Percentiles rank a stretch among this genome's conserved stretches.
These are phyloP conservation scores for Cytospora paraplurivora DNA, from an alignment of 2,329 filamentous ascomycete species.

Conservation along the genomic window DNA sequence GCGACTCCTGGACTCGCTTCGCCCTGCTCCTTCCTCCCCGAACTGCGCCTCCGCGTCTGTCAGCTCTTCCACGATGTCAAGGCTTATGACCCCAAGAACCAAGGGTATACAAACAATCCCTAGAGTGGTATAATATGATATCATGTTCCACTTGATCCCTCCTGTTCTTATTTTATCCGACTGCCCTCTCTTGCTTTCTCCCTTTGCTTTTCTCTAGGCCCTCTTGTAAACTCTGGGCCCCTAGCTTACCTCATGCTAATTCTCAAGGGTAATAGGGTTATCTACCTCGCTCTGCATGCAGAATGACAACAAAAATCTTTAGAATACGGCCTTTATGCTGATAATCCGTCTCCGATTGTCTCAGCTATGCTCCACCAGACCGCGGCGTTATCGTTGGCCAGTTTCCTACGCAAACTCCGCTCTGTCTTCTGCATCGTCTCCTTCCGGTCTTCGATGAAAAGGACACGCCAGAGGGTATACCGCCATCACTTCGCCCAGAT, in stretches of 20 bases:
- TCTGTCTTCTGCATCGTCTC: constrained; percentile 18
- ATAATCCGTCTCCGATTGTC: neutral
- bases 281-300: neutral
- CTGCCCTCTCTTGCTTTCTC: too few species aligned
- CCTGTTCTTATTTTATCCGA: too few species aligned
- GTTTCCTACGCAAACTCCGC: constrained; percentile 18
- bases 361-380: constrained; percentile 17
- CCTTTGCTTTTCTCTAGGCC: too few species aligned
- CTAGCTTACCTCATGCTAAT: neutral
- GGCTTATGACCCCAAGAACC: constrained; percentile 27
- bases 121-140: too few species aligned
- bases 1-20: neutral
- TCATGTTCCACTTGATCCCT: too few species aligned
- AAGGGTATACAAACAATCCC: constrained; percentile 18
- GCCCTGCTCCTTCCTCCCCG: neutral
- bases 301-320: neutral
- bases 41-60: neutral
- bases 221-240: too few species aligned
- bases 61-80: constrained; percentile 21
- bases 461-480: neutral
- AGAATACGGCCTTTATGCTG: neutral
- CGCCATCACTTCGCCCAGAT: constrained; percentile 24
- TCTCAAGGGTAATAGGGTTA: neutral
- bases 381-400: constrained; percentile 24
- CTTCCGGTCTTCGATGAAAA: neutral